These are phyloP conservation scores for Ophiosphaerella korrae DNA, from an alignment of 2,329 filamentous ascomycete genomes.

Conservation along the genomic window DNA sequence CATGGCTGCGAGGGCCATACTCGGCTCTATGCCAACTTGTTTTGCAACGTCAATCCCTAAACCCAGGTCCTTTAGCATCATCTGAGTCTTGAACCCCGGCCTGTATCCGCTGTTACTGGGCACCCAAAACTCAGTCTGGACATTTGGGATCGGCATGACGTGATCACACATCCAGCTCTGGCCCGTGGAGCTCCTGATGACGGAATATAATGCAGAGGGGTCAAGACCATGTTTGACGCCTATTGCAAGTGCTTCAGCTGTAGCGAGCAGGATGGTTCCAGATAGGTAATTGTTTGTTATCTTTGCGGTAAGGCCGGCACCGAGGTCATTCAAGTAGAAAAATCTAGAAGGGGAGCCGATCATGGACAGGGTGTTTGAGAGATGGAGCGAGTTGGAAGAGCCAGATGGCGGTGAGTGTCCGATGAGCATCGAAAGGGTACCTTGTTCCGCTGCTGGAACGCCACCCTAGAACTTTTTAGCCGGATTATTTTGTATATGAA, in stretches of 20 bases:
- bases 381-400: constrained; percentile 12
- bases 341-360: constrained; percentile 34
- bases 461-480: constrained; percentile 23
- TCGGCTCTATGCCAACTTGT: constrained; percentile 29
- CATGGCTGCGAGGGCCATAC: constrained; percentile 38
- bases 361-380: constrained; percentile 20
- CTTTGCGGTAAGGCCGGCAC: constrained; percentile 39
- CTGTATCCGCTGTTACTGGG: constrained; percentile 41
- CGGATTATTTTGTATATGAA: neutral
- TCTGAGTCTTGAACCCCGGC: constrained; percentile 42
- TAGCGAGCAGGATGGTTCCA: constrained; percentile 38
- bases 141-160: constrained; percentile 40
- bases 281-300: constrained; percentile 43
- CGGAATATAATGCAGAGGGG: constrained; percentile 29
- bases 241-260: constrained; percentile 40
- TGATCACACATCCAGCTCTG: constrained; percentile 45
- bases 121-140: constrained; percentile 34
- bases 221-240: constrained; percentile 39
- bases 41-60: constrained; percentile 35
- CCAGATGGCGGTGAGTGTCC: constrained; percentile 25
- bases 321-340: constrained; percentile 36
- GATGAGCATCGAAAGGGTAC: constrained; percentile 34
- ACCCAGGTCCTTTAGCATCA: constrained; percentile 43
- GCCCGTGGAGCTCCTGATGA: constrained; percentile 38
- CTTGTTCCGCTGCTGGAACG: constrained; percentile 36